Evolutionary conservation across 2,329 filamentous ascomycete species (phyloP), one percentile per base, ranked within the genome.

Genomic region (Lithohypha guttulata): DNA sequence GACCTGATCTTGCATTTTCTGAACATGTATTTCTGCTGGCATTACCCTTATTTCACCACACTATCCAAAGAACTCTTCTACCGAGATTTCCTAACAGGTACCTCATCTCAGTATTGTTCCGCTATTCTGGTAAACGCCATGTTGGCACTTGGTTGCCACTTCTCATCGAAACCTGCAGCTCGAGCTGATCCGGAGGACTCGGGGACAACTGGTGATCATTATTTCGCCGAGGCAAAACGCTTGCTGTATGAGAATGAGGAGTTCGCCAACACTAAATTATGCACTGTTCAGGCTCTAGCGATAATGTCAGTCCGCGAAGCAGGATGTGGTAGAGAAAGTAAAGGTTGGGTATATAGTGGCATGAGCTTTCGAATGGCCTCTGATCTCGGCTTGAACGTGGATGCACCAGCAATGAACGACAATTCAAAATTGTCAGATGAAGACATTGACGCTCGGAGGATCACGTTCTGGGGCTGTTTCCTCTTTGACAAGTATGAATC

Each of bases 311-410:
- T 96, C 1, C 73, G 91, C 44, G 91, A 98, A 64, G 91, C 89
- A 2, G 91, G 91, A 1, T 96, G 89, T 58, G 89, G 84, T 0
- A 74, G 89, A 28, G 91, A 96, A 62, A 85, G 85, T 26, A 93
- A 91, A 59, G 91, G 91, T 1, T 98, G 91, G 91, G 86, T 95
- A 3, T 96, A 96, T 59, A 94, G 85, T 53, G 89, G 91, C 34
- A 95, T 98, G 84, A 91, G 84, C 53, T 96, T 98, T 58, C 80
- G 91, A 30, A 96, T 98, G 89, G 89, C 87, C 1, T 83, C 82
- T 58, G 91, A 98, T 53, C 74, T 98, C 47, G 91, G 91, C 1
- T 68, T 98, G 38, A 93, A 95, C 53, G 74, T 95, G 13, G 83
- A 94, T 54, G 75, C 81, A 1, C 74, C 75, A 13, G 76, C 76